Conservation (phyloP, 192 early-diverging fungal genomes). For the Spinellus fusiger region DNA sequence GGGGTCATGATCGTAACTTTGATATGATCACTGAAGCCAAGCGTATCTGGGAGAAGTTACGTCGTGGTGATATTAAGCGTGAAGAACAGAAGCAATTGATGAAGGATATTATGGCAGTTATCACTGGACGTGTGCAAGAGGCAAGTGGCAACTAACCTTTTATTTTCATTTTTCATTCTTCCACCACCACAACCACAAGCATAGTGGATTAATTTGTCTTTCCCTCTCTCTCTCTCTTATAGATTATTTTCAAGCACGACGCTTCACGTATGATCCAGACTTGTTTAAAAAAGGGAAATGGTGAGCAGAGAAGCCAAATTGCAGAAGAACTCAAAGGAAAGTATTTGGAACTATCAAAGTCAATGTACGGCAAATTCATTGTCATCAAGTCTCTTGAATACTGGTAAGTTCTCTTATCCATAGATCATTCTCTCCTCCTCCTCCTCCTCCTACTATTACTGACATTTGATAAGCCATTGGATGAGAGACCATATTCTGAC, state of each 20-base stretch:
- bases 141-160: constrained; percentile 20
- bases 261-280: constrained; percentile 89
- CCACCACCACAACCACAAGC: background rate
- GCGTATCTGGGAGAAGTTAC: constrained; percentile 80
- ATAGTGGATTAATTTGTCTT: background rate
- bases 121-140: constrained; percentile 77
- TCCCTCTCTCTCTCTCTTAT: background rate
- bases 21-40: constrained; percentile 69
- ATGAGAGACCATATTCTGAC: constrained; percentile 65
- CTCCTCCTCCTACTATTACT: background rate
- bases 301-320: constrained; percentile 68
- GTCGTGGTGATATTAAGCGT: constrained; percentile 62
- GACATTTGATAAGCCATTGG: constrained; percentile 37
- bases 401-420: constrained; percentile 40
- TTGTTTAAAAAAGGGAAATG: constrained; percentile 83
- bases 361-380: constrained; percentile 86
- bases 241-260: constrained; percentile 91
- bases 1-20: constrained; percentile 57
- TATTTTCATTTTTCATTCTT: constrained; percentile 10
- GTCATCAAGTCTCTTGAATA: constrained; percentile 81
- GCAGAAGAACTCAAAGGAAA: constrained; percentile 76
- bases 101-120: constrained; percentile 74
- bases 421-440: background rate
- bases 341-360: constrained; percentile 66
- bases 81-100: constrained; percentile 60